phyloP scores from a whole-genome alignment of 2,329 filamentous ascomycete genomes.

The Pyrenochaeta sp. region DNA sequence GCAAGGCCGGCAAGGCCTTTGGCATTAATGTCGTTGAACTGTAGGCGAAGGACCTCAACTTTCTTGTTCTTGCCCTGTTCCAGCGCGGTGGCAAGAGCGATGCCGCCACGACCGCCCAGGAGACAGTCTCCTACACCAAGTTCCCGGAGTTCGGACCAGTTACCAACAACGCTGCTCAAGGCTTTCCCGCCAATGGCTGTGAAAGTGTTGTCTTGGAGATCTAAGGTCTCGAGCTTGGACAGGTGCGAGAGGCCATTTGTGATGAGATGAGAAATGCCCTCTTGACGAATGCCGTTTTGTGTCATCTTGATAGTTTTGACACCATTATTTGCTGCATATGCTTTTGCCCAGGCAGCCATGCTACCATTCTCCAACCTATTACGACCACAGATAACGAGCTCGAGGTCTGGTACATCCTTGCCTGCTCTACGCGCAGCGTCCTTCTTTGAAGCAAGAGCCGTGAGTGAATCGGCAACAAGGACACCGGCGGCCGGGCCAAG shows the following conservation, averaged over 20 bases:
- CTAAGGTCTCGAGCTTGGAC: conserved; percentile 74
- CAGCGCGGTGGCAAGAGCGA: conserved; percentile 77
- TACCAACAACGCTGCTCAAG: conserved; percentile 75
- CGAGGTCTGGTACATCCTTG: conserved; percentile 79
- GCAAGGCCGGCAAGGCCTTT: conserved; percentile 76
- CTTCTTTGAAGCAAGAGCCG: conserved; percentile 84
- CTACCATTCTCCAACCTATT: conserved; percentile 95
- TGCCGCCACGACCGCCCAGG: conserved; percentile 77
- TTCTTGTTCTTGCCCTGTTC: conserved; percentile 78
- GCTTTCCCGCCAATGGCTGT: conserved; percentile 81
- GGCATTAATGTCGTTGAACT: conserved; percentile 93
- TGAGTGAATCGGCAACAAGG: conserved; percentile 86
- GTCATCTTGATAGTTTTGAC: conserved; percentile 95
- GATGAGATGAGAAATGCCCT: conserved; percentile 85
- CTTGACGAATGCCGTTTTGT: conserved; percentile 95
- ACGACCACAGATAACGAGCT: conserved; percentile 96
- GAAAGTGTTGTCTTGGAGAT: conserved; percentile 98
- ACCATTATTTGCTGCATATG: conserved; percentile 81
- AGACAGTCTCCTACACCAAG: conserved; percentile 90
- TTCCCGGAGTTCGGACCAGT: conserved; percentile 80
- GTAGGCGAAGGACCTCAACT: conserved; percentile 81
- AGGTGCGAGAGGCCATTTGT: conserved; percentile 79
- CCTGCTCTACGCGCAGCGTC: conserved; percentile 76
- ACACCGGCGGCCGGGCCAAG: conserved; percentile 91
- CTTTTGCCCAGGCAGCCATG: conserved; percentile 93